Conservation (phyloP, 257 asterid genomes). For the Hygrophila difformis region DNA sequence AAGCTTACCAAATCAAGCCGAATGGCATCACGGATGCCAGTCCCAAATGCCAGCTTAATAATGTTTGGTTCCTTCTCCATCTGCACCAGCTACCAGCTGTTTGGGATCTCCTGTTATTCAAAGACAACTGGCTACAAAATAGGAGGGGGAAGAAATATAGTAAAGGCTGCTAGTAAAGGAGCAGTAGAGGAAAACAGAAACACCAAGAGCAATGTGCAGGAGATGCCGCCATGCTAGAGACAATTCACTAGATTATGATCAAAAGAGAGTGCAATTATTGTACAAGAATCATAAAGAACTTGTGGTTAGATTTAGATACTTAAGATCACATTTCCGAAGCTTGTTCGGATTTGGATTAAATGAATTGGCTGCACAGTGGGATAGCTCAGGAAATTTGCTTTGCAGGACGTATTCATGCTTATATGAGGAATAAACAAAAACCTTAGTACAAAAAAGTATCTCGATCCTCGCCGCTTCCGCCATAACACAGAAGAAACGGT, state of each 20-base stretch:
- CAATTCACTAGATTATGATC: no score
- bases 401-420: slow-evolving; percentile 28
- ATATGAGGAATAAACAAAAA: not conserved
- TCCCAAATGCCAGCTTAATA: slow-evolving; percentile 91
- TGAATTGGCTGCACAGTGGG: slow-evolving; percentile 18
- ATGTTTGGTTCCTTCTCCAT: slow-evolving; percentile 95
- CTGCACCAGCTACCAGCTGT: slow-evolving; percentile 95
- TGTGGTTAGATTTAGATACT: no score
- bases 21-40: slow-evolving; percentile 86
- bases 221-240: not conserved
- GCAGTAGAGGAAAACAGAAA: not conserved
- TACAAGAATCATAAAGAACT: slow-evolving; percentile 20
- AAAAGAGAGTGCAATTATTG: slow-evolving; percentile 9
- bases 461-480: no score
- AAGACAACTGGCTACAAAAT: slow-evolving; percentile 1
- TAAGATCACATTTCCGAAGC: slow-evolving; percentile 7
- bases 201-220: not conserved
- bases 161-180: not conserved
- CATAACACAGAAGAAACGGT: no score
- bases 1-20: slow-evolving; percentile 81
- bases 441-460: not conserved
- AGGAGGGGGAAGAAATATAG: not conserved
- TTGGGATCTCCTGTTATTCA: slow-evolving; percentile 59
- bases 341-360: slow-evolving; percentile 10
- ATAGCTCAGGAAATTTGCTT: slow-evolving; percentile 22